A percentile compares a stretch with the other conserved stretches of the same genome.
Evolutionary conservation across 2,329 filamentous ascomycete genomes (phyloP).

Genomic region (Claviceps fusiformis): DNA sequence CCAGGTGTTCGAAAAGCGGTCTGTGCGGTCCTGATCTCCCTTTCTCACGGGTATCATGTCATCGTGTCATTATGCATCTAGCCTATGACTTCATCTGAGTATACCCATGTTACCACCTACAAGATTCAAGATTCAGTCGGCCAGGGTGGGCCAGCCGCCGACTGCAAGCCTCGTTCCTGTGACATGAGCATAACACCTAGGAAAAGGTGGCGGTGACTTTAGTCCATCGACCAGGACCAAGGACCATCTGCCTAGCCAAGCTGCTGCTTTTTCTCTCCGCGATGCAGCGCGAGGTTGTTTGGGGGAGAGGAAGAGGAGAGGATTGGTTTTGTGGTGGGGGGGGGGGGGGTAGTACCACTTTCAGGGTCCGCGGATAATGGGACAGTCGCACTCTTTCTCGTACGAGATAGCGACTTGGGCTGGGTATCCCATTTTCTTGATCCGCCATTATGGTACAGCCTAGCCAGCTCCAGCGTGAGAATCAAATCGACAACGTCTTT

Average conservation of each 20-base stretch:
- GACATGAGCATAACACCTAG: neutral
- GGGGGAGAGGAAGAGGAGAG: neutral
- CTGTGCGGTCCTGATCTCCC: neutral
- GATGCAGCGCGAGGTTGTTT: neutral
- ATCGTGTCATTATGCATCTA: neutral
- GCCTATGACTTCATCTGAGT: neutral
- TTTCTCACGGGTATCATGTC: neutral
- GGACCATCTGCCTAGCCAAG: neutral
- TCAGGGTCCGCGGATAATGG: neutral
- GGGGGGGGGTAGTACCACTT: neutral
- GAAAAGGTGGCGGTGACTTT: neutral
- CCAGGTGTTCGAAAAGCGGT: neutral
- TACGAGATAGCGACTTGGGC: neutral
- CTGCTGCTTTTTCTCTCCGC: neutral
- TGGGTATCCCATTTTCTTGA: neutral
- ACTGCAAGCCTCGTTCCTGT: neutral
- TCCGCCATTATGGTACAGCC: neutral
- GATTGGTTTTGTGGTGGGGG: no score
- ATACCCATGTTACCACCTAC: neutral
- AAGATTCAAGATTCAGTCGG: neutral
- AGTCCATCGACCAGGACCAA: neutral
- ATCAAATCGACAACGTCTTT: neutral
- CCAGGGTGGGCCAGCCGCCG: neutral
- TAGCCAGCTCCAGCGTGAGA: neutral
- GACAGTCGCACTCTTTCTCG: neutral